Conservation (phyloP, 768 basidiomycete genomes). For the Lentinula guzmanii region DNA sequence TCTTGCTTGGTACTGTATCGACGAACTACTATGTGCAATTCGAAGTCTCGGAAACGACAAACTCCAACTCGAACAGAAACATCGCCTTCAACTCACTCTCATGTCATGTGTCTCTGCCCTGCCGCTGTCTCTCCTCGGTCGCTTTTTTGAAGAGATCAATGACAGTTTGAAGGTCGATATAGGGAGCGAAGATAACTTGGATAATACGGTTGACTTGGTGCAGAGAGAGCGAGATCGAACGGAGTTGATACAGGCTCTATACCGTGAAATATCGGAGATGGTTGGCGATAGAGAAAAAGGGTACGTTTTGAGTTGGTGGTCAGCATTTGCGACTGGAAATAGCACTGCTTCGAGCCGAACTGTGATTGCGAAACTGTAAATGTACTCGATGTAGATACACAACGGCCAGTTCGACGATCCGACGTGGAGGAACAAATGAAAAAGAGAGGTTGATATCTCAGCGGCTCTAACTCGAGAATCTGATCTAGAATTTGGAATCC, state of each 20-base stretch:
- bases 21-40: constrained; percentile 45
- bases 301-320: constrained; percentile 3
- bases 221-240: not conserved
- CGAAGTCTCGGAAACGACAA: constrained; percentile 17
- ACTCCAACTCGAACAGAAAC: constrained; percentile 24
- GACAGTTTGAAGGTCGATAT: not conserved
- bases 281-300: constrained; percentile 4
- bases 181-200: not conserved
- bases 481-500: no score
- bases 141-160: constrained; percentile 43
- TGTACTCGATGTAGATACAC: no score
- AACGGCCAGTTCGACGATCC: no score
- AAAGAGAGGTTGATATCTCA: no score
- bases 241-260: not conserved
- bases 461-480: no score
- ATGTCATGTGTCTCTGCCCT: constrained; percentile 63
- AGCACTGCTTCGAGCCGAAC: not conserved
- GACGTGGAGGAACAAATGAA: no score
- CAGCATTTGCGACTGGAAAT: not conserved
- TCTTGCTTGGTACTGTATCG: constrained; percentile 69
- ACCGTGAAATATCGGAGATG: not conserved
- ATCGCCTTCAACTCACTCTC: constrained; percentile 60
- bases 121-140: constrained; percentile 48
- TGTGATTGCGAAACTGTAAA: not conserved
- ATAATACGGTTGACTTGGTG: not conserved